Evolutionary conservation across 257 asterid species (phyloP).

Genomic region (Galeopsis tetrahit): DNA sequence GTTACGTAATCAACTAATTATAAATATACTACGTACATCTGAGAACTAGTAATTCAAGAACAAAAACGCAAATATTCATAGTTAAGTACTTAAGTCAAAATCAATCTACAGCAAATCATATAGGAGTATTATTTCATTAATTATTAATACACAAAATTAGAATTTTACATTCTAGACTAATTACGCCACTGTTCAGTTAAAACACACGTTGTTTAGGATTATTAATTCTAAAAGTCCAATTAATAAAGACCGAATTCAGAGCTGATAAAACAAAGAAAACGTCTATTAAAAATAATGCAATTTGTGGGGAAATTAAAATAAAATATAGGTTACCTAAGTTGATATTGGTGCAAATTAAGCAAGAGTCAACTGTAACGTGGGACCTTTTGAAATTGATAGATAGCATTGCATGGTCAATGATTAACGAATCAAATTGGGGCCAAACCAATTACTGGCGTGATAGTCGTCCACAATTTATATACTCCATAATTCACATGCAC

Average conservation of each 20-base stretch:
- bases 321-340: conserved; percentile 50
- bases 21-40: too few relatives aligned
- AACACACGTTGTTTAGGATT: background rate
- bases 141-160: too few relatives aligned
- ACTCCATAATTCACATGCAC: conserved; percentile 44
- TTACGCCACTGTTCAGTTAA: too few relatives aligned
- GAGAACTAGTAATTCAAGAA: too few relatives aligned
- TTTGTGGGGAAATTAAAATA: background rate
- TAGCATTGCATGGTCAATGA: conserved; percentile 54
- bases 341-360: conserved; percentile 29
- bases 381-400: conserved; percentile 36
- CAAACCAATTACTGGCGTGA: conserved; percentile 46
- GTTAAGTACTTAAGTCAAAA: too few relatives aligned
- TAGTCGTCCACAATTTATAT: conserved; percentile 35
- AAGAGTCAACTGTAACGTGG: conserved; percentile 58
- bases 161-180: too few relatives aligned
- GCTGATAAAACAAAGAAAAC: too few relatives aligned
- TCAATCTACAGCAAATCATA: too few relatives aligned
- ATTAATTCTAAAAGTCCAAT: background rate
- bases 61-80: too few relatives aligned
- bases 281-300: background rate
- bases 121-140: too few relatives aligned
- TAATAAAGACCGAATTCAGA: background rate
- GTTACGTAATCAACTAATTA: too few relatives aligned
- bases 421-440: conserved; percentile 50